Conservation (phyloP, 2,329 filamentous ascomycete genomes). For the Colletotrichum shisoi region DNA sequence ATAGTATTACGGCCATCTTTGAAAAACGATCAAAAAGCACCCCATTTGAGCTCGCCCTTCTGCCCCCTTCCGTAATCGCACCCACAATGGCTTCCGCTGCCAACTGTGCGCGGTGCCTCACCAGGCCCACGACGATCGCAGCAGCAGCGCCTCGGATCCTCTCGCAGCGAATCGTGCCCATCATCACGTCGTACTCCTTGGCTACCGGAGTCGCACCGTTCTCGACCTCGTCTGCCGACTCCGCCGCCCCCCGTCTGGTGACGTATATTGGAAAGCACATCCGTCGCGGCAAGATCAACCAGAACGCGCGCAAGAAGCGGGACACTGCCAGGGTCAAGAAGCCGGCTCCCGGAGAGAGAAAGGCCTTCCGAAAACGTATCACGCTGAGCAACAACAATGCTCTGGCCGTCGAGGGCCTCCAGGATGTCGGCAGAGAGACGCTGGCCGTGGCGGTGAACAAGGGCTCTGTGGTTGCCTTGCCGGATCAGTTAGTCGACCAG, state of each 20-base stretch:
- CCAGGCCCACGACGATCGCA: constrained; percentile 47
- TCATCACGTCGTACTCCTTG: constrained; percentile 42
- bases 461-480: constrained; percentile 74
- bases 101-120: constrained; percentile 55
- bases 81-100: constrained; percentile 51
- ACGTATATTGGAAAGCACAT: constrained; percentile 39
- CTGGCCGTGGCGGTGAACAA: constrained; percentile 63
- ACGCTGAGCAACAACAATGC: constrained; percentile 95
- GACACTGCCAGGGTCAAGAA: constrained; percentile 59
- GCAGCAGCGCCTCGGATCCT: constrained; percentile 38
- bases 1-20: constrained; percentile 5
- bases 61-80: neutral
- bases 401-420: constrained; percentile 74
- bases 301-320: constrained; percentile 56
- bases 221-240: constrained; percentile 49
- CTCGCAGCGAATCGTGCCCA: constrained; percentile 48
- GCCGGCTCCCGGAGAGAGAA: constrained; percentile 80
- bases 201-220: constrained; percentile 51
- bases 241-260: constrained; percentile 41
- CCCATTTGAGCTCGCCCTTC: constrained; percentile 40
- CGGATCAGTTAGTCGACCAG: constrained; percentile 75
- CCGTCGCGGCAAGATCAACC: constrained; percentile 39
- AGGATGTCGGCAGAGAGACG: constrained; percentile 64
- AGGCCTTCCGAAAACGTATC: constrained; percentile 85
- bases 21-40: constrained; percentile 15